Evolutionary conservation across 768 basidiomycete genomes (phyloP).

Genomic region (Gloeophyllum trabeum): DNA sequence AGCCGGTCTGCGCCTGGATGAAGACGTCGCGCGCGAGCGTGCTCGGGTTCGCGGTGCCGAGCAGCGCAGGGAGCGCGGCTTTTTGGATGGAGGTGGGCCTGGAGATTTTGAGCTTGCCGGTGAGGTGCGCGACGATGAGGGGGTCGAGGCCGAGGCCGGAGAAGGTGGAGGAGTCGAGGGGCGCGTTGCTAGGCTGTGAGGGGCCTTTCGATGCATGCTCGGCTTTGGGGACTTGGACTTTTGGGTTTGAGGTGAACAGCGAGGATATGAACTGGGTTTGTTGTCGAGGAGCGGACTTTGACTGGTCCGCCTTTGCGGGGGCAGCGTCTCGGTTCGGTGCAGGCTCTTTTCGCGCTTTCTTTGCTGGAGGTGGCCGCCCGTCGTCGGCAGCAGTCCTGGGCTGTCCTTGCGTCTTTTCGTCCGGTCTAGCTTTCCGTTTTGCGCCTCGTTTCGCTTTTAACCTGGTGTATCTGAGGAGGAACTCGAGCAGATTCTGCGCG

Average conservation of each 20-base stretch:
- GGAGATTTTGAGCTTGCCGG: constrained; percentile 66
- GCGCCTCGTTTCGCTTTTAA: constrained; percentile 63
- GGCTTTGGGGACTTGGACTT: constrained; percentile 33
- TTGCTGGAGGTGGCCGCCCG: constrained; percentile 26
- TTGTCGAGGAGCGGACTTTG: constrained; percentile 10
- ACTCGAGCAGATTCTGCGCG: constrained; percentile 4
- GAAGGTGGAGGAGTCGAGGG: constrained; percentile 73
- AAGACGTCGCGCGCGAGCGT: constrained; percentile 58
- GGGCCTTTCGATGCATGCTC: constrained; percentile 13
- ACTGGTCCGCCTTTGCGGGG: constrained; percentile 37
- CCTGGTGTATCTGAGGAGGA: constrained; percentile 25
- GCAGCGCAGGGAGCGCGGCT: constrained; percentile 53
- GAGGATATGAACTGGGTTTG: constrained; percentile 72
- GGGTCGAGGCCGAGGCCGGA: constrained; percentile 75
- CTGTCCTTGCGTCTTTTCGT: constrained; percentile 16
- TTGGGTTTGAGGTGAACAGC: constrained; percentile 78
- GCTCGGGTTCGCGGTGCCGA: constrained; percentile 27
- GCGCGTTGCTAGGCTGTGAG: constrained; percentile 71
- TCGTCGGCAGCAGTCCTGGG: constrained; percentile 14
- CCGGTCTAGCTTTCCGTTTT: constrained; percentile 41
- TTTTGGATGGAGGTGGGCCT: constrained; percentile 90
- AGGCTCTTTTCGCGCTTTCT: constrained; percentile 28
- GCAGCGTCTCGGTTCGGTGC: too few relatives aligned
- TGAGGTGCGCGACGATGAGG: constrained; percentile 67
- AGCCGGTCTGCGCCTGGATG: constrained; percentile 95